These are phyloP conservation scores for Fusarium ramigenum DNA, from an alignment of 2,329 filamentous ascomycete genomes.

Conservation along the genomic window DNA sequence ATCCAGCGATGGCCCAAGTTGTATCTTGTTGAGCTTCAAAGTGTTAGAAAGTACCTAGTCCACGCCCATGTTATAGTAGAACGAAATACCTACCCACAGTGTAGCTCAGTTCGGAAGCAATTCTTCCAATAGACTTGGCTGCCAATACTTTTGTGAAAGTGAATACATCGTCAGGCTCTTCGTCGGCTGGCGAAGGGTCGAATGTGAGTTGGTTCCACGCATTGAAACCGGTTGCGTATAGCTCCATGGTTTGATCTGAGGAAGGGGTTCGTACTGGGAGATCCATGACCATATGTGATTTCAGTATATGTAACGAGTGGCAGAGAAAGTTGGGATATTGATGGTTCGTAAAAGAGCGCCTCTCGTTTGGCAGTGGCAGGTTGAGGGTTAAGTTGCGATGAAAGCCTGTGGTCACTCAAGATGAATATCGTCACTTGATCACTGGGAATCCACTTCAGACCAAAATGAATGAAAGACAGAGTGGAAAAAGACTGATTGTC, in stretches of 20 bases:
- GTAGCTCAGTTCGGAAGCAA: constrained; percentile 53
- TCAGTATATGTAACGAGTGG: too few relatives aligned
- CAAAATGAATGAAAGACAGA: too few relatives aligned
- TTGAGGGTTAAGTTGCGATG: background rate
- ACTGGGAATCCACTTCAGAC: background rate
- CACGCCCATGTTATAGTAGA: fast-evolving
- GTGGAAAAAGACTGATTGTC: too few relatives aligned
- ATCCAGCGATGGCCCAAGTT: constrained; percentile 33
- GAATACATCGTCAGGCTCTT: constrained; percentile 57
- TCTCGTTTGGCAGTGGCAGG: background rate
- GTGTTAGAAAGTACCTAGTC: background rate
- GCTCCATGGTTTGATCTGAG: constrained; percentile 50
- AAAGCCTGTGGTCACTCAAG: background rate
- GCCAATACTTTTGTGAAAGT: constrained; percentile 56
- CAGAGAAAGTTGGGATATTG: too few relatives aligned
- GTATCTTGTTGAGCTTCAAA: constrained; percentile 35
- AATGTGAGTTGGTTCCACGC: constrained; percentile 66
- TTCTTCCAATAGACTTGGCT: constrained; percentile 47
- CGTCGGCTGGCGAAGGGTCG: background rate
- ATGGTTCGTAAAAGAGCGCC: background rate
- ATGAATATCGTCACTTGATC: background rate
- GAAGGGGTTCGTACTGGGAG: constrained; percentile 8
- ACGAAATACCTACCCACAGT: constrained; percentile 53
- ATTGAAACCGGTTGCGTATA: constrained; percentile 67
- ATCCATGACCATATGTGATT: background rate